Base-by-base conservation (phyloP, 306 rosid species). In the Vigna mungo region DNA sequence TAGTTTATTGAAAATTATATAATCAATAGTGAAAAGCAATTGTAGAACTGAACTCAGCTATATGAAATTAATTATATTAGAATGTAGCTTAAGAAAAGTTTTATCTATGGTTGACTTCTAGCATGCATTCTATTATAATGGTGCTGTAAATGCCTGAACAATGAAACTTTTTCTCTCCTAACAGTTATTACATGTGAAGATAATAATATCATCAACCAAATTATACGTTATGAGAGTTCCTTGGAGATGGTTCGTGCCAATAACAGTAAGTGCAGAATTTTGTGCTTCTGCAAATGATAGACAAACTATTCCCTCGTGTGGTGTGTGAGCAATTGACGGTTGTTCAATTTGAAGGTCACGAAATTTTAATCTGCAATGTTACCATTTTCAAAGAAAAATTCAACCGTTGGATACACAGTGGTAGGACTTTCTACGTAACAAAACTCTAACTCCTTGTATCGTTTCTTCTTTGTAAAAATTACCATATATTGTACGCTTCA, bases 361-460 rank as follows among this genome's bases (percentile, higher is more conserved):
- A 82, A 65, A 59, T 75, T 71, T 9, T 59, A 43, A 12, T 84
- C 88, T 0, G 47, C 32, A 21, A 25, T 30, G 1, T 65, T 23
- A 2, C 86, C 88, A 82, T 85, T 85, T 49, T 76, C 67, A 58
- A 82, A 85, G 61, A 65, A 32, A 7, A 79, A 34, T 30, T 82
- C 88, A 51, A 85, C 7, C 15, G 72, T 69, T 15, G 84, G 88
- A 69, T 65, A 82, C 0, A 79, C 80, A 51, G 62, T 85, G 0
- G 41, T 51, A 16, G 71, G 55, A 34, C 61, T 67, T 43, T 82
- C 84, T 18, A 60, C 16, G 2, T 79, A 82, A 37, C 88, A 85
- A 59, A 85, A 66, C 18, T 85, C 86, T 12, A 85, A 17, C 15
- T 75, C 88, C 3, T 75, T 58, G 8, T 51, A 32, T 0, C 77